phyloP scores from a whole-genome alignment of 306 rosid species.

The Nissolia schottii region DNA sequence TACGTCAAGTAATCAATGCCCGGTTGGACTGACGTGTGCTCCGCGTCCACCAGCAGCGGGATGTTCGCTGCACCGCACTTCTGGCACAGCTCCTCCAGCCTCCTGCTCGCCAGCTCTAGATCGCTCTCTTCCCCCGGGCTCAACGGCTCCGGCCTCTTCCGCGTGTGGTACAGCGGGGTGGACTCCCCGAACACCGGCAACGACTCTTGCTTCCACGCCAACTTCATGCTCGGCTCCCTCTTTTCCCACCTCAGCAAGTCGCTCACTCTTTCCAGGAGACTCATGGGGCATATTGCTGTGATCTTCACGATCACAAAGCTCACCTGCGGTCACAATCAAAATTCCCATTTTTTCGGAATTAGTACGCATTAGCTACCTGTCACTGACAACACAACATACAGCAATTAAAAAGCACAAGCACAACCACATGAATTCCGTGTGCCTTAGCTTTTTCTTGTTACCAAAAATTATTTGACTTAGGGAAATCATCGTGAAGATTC shows the following conservation, averaged over 20 bases:
- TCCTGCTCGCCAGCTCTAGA: slow-evolving; percentile 49
- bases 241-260: slow-evolving; percentile 90
- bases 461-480: background rate
- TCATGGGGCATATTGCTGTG: slow-evolving; percentile 85
- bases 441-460: background rate
- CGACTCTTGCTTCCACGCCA: slow-evolving; percentile 80
- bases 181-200: slow-evolving; percentile 60
- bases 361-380: slow-evolving; percentile 12
- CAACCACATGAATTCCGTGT: slow-evolving; percentile 23
- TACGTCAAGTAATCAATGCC: slow-evolving; percentile 89
- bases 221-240: slow-evolving; percentile 49
- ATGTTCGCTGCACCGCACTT: slow-evolving; percentile 52
- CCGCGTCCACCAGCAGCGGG: slow-evolving; percentile 75
- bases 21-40: slow-evolving; percentile 75
- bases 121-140: slow-evolving; percentile 62
- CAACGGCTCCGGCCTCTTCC: slow-evolving; percentile 46
- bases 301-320: slow-evolving; percentile 67
- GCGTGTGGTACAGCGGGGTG: slow-evolving; percentile 75
- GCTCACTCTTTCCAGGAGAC: slow-evolving; percentile 52
- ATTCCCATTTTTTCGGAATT: slow-evolving; percentile 11
- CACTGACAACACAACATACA: background rate
- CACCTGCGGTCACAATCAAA: slow-evolving; percentile 44
- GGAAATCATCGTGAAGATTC: background rate
- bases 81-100: slow-evolving; percentile 52
- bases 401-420: slow-evolving; percentile 7